phyloP scores from a whole-genome alignment of 2,329 filamentous ascomycete species.

The Daldinia sp. region DNA sequence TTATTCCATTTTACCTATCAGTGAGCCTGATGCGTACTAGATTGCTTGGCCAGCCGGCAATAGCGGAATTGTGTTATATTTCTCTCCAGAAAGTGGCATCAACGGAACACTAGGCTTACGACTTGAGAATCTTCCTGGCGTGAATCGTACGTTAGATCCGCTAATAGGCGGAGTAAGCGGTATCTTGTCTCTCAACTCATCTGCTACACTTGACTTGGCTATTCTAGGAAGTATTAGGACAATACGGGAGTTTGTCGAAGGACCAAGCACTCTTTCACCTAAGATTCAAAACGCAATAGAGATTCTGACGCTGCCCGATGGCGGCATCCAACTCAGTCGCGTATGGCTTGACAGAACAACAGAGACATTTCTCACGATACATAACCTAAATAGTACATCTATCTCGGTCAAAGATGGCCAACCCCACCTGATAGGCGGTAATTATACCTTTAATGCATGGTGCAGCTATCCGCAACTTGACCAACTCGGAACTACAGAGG shows the following conservation, averaged over 20 bases:
- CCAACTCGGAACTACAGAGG: conserved; percentile 62
- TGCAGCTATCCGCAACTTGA: conserved; percentile 73
- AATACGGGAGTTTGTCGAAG: conserved; percentile 73
- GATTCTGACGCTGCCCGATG: conserved; percentile 55
- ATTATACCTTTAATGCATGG: conserved; percentile 69
- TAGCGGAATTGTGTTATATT: conserved; percentile 69
- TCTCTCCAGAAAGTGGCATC: conserved; percentile 64
- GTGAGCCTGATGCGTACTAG: conserved; percentile 29
- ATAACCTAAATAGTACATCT: conserved; percentile 49
- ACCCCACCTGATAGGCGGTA: conserved; percentile 61
- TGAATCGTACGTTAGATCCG: conserved; percentile 58
- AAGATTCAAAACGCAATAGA: conserved; percentile 67
- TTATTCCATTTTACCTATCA: neutral
- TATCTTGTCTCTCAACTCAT: conserved; percentile 67
- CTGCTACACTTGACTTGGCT: conserved; percentile 65
- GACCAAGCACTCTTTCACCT: conserved; percentile 63
- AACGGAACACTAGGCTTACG: conserved; percentile 67
- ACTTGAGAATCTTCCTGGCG: conserved; percentile 62
- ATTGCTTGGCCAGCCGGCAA: conserved; percentile 74
- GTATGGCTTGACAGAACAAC: conserved; percentile 74
- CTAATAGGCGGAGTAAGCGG: conserved; percentile 67
- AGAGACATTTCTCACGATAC: conserved; percentile 64
- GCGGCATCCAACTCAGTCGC: conserved; percentile 62
- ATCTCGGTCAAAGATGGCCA: conserved; percentile 58
- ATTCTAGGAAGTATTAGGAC: conserved; percentile 73